A percentile compares a stretch with the other conserved stretches of the same genome.
phyloP scores from a whole-genome alignment of 257 asterid species.

The Parsonsia alboflavescens region DNA sequence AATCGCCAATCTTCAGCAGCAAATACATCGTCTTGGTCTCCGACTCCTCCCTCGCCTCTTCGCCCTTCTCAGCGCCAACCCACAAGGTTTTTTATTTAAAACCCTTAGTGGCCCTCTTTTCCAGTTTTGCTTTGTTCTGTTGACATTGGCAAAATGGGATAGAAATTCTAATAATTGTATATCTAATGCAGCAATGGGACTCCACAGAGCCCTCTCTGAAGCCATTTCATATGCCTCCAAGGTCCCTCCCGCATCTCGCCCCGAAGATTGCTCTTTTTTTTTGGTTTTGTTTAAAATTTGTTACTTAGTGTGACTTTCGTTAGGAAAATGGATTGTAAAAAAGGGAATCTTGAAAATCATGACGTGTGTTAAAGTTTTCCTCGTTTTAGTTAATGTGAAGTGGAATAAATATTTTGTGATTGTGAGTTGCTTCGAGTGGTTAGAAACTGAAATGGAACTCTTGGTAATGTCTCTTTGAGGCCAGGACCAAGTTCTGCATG shows the following conservation, averaged over 20 bases:
- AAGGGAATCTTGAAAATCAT: neutral
- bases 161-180: neutral
- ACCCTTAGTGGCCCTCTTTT: neutral
- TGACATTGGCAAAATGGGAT: neutral
- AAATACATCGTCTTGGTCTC: slow-evolving; percentile 21
- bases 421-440: neutral
- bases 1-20: slow-evolving; percentile 30
- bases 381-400: neutral
- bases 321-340: neutral
- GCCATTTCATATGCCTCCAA: slow-evolving; percentile 28
- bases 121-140: neutral
- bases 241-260: slow-evolving; percentile 13
- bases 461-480: slow-evolving; percentile 1
- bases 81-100: neutral
- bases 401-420: neutral
- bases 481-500: slow-evolving; percentile 34
- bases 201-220: slow-evolving; percentile 29
- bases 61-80: slow-evolving; percentile 11
- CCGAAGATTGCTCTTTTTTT: neutral
- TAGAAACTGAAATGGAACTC: slow-evolving; percentile 3
- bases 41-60: slow-evolving; percentile 24
- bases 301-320: neutral
- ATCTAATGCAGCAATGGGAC: slow-evolving; percentile 19
- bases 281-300: neutral
- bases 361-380: neutral